phyloP scores from a whole-genome alignment of 192 early-diverging fungal species.

The Coemansia sp. region DNA sequence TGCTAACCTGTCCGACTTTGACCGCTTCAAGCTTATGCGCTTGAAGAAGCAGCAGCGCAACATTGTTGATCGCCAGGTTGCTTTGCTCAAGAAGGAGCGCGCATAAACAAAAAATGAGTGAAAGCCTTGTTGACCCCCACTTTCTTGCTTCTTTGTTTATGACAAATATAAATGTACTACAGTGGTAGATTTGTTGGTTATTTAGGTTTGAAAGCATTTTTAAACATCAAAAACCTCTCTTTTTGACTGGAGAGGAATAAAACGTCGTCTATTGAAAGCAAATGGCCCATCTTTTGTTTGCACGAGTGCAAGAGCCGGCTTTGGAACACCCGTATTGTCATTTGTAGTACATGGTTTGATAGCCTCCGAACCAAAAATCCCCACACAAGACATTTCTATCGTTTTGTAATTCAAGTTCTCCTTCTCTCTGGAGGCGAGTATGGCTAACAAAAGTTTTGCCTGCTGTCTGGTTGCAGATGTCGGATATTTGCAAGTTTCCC shows the following conservation, averaged over 20 bases:
- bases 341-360: too few relatives aligned
- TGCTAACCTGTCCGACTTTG: slow-evolving; percentile 86
- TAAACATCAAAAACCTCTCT: not conserved
- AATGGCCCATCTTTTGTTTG: too few relatives aligned
- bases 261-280: not conserved
- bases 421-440: too few relatives aligned
- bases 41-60: slow-evolving; percentile 79
- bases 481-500: too few relatives aligned
- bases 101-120: slow-evolving; percentile 24
- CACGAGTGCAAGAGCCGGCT: too few relatives aligned
- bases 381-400: too few relatives aligned
- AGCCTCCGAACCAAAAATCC: too few relatives aligned
- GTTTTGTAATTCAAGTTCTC: too few relatives aligned
- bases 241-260: not conserved
- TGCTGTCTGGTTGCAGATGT: too few relatives aligned
- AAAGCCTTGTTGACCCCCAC: not conserved
- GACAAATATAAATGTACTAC: slow-evolving; percentile 8
- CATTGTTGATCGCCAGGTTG: slow-evolving; percentile 51
- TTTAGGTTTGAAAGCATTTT: not conserved
- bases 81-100: slow-evolving; percentile 52
- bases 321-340: too few relatives aligned
- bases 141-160: slow-evolving; percentile 6
- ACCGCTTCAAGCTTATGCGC: slow-evolving; percentile 97
- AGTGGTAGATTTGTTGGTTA: not conserved
- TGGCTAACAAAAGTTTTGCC: too few relatives aligned